Conservation (phyloP, 306 rosid genomes). For the Pterocarpus santalinus region DNA sequence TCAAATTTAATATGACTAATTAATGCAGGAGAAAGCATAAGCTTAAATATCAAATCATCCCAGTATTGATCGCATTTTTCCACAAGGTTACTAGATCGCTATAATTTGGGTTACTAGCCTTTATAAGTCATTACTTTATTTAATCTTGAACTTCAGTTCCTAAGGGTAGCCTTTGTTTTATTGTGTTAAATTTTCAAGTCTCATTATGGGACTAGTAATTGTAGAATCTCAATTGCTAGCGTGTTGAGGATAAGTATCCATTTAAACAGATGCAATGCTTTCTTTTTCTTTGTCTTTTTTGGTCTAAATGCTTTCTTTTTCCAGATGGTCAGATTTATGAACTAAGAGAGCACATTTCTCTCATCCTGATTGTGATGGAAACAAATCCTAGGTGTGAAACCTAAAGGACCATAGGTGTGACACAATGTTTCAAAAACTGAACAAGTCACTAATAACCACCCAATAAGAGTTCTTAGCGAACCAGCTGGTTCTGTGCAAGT, state of each 20-base stretch:
- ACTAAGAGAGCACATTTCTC: neutral
- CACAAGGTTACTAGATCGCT: slow-evolving; percentile 18
- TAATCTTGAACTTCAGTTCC: neutral
- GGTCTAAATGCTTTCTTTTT: neutral
- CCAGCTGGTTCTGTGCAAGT: slow-evolving; percentile 7
- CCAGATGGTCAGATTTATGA: slow-evolving; percentile 11
- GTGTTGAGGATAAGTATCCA: slow-evolving; percentile 4
- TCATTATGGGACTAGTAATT: neutral
- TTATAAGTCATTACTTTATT: neutral
- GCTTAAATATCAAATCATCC: slow-evolving; percentile 22
- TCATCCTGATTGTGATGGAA: slow-evolving; percentile 24
- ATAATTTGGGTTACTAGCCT: slow-evolving; percentile 11
- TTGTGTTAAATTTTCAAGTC: neutral
- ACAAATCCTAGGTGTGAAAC: slow-evolving; percentile 26
- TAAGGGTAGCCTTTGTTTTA: neutral
- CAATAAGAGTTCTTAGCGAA: slow-evolving; percentile 23
- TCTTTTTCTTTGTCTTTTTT: neutral
- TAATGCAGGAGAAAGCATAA: slow-evolving; percentile 16
- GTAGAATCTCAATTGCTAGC: slow-evolving; percentile 28
- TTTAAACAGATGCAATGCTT: slow-evolving; percentile 25
- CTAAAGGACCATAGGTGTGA: slow-evolving; percentile 23
- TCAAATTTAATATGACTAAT: slow-evolving; percentile 30
- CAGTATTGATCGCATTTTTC: neutral
- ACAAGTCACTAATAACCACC: slow-evolving; percentile 8
- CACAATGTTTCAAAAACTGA: slow-evolving; percentile 37